Base-by-base conservation (phyloP, 2,329 filamentous ascomycete species). In the Tolypocladium nubicola region DNA sequence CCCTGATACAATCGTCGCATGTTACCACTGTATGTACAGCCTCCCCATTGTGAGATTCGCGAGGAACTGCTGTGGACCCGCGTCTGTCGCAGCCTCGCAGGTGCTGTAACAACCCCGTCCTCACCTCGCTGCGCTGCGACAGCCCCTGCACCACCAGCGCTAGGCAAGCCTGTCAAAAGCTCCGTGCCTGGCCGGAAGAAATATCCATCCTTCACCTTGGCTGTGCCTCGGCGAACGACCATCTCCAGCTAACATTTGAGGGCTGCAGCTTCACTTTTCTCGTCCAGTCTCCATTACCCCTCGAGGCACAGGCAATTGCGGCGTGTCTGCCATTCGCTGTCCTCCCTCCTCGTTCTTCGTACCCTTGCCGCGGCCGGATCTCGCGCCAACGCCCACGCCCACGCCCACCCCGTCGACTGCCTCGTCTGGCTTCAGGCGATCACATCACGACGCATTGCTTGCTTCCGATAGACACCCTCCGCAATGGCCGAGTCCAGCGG, bases 401-500 rank as follows among this genome's bases (percentile, higher is more conserved):
- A 35, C 47, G 4, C 4, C 47, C 9, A 21, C 47, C 9, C n/a
- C 47, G 19, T n/a, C 38, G 37, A 39, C 38, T 19, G 38, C 38
- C 16, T 19, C 6, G 38, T 14, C 14, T 35, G 16, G 26, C 30
- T 13, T 50, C 47, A 19, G 3, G 16, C 26, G 8, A 50, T n/a
- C 47, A 11, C 47, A 50, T n/a, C 47, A 37, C 47, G 47, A 37
- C 47, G 30, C 30, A 21, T n/a, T 52, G 47, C 10, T 52, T 37
- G 47, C 47, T 21, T 10, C 30, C 30, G 19, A 52, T n/a, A 37
- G 30, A 21, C 3, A 13, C 30, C n/a, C 47, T 52, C 64, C 64
- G 62, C 62, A 64, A 75, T 76, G 73, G 69, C 65, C 61, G 67
- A 71, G 63, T 60, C 69, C 57, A 65, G 62, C 59, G 65, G 65